Conservation (phyloP, 2,329 filamentous ascomycete genomes). For the Hypoxylon sp. region DNA sequence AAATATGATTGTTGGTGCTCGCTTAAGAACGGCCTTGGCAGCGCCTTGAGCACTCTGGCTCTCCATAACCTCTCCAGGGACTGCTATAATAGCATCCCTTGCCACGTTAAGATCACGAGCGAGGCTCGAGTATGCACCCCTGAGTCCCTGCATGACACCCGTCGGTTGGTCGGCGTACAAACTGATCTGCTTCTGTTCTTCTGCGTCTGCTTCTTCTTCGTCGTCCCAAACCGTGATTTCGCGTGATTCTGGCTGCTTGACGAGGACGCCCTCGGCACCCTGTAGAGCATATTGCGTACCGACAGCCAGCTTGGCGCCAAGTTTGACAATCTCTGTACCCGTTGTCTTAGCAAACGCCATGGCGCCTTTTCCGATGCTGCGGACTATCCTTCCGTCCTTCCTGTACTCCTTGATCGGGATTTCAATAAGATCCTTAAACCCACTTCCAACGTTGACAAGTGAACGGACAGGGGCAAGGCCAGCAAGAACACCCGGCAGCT, state of each 20-base stretch:
- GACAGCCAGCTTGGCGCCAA: slow-evolving; percentile 93
- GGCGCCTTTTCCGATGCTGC: slow-evolving; percentile 91
- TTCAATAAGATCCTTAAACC: slow-evolving; percentile 84
- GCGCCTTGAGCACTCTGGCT: slow-evolving; percentile 82
- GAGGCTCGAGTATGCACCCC: slow-evolving; percentile 82
- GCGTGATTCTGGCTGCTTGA: slow-evolving; percentile 51
- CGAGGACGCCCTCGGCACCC: slow-evolving; percentile 83
- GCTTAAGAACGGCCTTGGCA: slow-evolving; percentile 77
- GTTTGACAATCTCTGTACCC: slow-evolving; percentile 89
- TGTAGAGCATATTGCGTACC: slow-evolving; percentile 94
- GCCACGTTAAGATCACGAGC: slow-evolving; percentile 88
- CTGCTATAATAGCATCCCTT: slow-evolving; percentile 90
- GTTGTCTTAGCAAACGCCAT: slow-evolving; percentile 91
- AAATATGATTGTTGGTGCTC: slow-evolving; percentile 92
- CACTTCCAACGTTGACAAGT: slow-evolving; percentile 88
- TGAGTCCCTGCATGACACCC: slow-evolving; percentile 84
- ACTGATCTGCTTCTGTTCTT: slow-evolving; percentile 81
- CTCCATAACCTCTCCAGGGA: slow-evolving; percentile 91
- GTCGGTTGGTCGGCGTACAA: slow-evolving; percentile 95
- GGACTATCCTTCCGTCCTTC: slow-evolving; percentile 91
- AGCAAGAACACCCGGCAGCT: slow-evolving; percentile 87
- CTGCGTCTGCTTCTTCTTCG: slow-evolving; percentile 69
- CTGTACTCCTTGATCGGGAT: slow-evolving; percentile 92
- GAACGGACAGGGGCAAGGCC: slow-evolving; percentile 90
- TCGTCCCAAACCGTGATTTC: slow-evolving; percentile 61